These are phyloP conservation scores for Rhodamnia rubescens DNA, from an alignment of 345 rosid species.

Conservation along the genomic window DNA sequence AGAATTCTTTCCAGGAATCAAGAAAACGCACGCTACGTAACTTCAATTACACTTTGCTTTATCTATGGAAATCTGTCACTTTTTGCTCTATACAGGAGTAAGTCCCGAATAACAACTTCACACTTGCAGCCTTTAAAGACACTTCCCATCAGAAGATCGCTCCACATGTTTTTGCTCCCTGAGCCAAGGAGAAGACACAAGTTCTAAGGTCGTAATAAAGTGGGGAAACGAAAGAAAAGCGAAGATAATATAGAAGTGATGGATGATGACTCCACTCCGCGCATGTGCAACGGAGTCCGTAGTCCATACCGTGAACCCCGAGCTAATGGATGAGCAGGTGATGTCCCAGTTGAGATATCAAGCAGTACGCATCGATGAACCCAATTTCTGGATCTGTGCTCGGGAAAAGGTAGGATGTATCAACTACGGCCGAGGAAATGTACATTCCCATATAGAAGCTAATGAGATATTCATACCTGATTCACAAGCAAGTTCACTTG, in stretches of 20 bases:
- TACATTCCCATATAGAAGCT: neutral
- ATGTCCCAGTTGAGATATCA: neutral
- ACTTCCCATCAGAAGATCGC: neutral
- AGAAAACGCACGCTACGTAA: neutral
- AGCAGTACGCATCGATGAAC: slow-evolving; percentile 22
- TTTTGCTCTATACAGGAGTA: slow-evolving; percentile 20
- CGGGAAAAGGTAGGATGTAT: neutral
- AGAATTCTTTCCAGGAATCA: neutral
- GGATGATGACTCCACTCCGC: neutral
- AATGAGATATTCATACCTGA: slow-evolving; percentile 37
- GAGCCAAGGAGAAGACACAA: neutral
- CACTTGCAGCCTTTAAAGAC: neutral
- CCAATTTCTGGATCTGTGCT: slow-evolving; percentile 45
- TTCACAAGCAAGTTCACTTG: slow-evolving; percentile 97
- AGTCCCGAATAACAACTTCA: slow-evolving; percentile 2
- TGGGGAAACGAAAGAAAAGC: neutral
- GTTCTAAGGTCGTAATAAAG: neutral
- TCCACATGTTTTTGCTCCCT: neutral
- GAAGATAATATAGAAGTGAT: neutral
- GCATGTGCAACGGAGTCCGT: neutral
- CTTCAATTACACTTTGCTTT: neutral
- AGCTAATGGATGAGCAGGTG: neutral
- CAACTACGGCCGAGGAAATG: neutral
- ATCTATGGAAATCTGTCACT: neutral
- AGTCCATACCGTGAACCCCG: neutral